These are phyloP conservation scores for Didymella pomorum DNA, from an alignment of 2,329 filamentous ascomycete genomes.

Conservation along the genomic window DNA sequence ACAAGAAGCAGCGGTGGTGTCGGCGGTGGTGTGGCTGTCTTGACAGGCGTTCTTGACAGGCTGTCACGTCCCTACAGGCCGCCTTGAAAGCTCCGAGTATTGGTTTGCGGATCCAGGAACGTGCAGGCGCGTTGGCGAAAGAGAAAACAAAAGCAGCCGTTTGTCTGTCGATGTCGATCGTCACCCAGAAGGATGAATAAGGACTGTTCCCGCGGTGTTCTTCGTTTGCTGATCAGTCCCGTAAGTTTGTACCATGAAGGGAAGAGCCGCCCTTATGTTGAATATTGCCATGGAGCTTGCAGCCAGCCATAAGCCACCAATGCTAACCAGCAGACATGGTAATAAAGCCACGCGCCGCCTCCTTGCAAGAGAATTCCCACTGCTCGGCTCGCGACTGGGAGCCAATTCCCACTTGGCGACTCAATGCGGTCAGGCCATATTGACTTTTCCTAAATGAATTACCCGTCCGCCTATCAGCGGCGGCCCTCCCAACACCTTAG, in stretches of 20 bases:
- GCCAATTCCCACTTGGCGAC: conserved; percentile 21
- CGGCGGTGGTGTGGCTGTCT: conserved; percentile 5
- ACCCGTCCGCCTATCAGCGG: conserved; percentile 26
- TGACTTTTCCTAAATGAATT: conserved; percentile 19
- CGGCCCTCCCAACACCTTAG: conserved; percentile 16
- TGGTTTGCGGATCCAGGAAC: conserved; percentile 28
- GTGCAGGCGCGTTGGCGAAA: conserved; percentile 22
- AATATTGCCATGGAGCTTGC: conserved; percentile 33
- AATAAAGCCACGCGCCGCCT: conserved; percentile 40
- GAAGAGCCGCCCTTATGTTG: conserved; percentile 41
- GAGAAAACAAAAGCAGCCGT: conserved; percentile 23
- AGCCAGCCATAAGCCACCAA: conserved; percentile 37
- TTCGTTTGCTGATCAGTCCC: conserved; percentile 28
- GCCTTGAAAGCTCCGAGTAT: conserved; percentile 16
- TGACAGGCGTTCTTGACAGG: conserved; percentile 9
- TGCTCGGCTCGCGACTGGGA: conserved; percentile 30
- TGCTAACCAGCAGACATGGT: conserved; percentile 26
- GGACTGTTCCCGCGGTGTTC: conserved; percentile 24
- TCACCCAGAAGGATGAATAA: conserved; percentile 20
- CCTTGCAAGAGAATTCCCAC: conserved; percentile 28
- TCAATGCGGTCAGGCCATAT: conserved; percentile 21
- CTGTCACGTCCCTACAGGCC: conserved; percentile 10
- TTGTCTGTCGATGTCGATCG: conserved; percentile 35
- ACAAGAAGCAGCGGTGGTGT: conserved; percentile 4
- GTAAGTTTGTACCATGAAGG: conserved; percentile 29